phyloP scores from a whole-genome alignment of 805 yeast genomes.

The Diddensiella santjacobensis region DNA sequence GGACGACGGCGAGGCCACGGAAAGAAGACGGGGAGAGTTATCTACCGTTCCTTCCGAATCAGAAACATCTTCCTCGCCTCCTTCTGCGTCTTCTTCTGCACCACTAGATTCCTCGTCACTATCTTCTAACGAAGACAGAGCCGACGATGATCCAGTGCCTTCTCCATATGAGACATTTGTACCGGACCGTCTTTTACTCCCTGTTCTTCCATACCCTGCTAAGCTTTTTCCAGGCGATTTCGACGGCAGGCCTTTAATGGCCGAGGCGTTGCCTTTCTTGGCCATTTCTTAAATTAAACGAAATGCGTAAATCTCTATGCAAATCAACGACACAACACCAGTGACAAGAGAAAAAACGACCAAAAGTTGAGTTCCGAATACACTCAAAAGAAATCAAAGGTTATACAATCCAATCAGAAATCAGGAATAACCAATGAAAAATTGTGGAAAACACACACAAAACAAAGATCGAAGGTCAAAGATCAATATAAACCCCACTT shows the following conservation, averaged over 20 bases:
- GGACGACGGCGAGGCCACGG: slow-evolving; percentile 4
- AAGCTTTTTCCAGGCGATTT: slow-evolving; percentile 16
- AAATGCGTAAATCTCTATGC: too few relatives aligned
- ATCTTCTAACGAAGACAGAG: slow-evolving; percentile 10
- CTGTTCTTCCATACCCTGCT: slow-evolving; percentile 9
- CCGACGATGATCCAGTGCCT: slow-evolving; percentile 8
- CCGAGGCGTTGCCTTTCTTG: background rate
- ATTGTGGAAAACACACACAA: too few relatives aligned
- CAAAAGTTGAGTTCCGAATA: too few relatives aligned
- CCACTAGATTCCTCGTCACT: slow-evolving; percentile 18
- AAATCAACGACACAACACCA: too few relatives aligned
- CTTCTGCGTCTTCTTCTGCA: slow-evolving; percentile 39
- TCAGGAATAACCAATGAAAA: too few relatives aligned
- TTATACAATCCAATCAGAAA: too few relatives aligned
- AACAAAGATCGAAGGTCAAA: too few relatives aligned
- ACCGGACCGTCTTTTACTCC: background rate
- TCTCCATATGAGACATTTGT: background rate
- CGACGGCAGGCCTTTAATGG: background rate
- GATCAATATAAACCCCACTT: too few relatives aligned
- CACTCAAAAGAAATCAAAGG: too few relatives aligned
- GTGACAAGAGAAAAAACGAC: too few relatives aligned
- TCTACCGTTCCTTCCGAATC: slow-evolving; percentile 20
- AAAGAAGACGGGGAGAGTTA: slow-evolving; percentile 12
- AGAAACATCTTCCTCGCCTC: slow-evolving; percentile 35
- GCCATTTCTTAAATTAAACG: background rate